Evolutionary conservation across 495 filamentous ascomycete genomes (phyloP).

Genomic region (Lepidopterella palustris): DNA sequence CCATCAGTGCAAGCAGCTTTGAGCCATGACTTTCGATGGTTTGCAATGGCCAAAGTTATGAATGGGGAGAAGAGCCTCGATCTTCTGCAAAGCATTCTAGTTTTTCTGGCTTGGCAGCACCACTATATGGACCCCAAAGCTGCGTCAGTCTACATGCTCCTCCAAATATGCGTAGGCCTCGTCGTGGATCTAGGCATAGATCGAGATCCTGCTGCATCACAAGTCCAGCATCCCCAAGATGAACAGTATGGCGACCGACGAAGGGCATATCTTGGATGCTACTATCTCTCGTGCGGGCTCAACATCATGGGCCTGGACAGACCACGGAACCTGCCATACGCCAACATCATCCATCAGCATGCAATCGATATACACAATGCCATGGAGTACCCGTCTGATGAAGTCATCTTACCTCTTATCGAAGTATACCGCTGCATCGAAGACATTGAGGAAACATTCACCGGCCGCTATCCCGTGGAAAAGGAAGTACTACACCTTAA

Average conservation of each 20-base stretch:
- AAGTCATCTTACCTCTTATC: conserved; percentile 7
- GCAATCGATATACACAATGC: conserved; percentile 9
- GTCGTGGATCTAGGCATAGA: conserved; percentile 18
- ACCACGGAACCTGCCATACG: conserved; percentile 4
- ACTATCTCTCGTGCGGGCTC: conserved; percentile 13
- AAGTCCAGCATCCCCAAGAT: conserved; percentile 4
- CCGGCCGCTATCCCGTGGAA: not conserved
- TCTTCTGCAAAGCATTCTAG: too few species aligned
- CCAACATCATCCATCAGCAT: not conserved
- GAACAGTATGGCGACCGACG: conserved; percentile 11
- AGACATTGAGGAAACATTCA: conserved; percentile 23
- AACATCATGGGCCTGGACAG: conserved; percentile 4
- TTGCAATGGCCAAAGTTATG: too few species aligned
- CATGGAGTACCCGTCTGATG: conserved; percentile 7
- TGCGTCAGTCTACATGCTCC: conserved; percentile 20
- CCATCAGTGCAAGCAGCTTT: too few species aligned
- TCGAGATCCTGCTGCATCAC: not conserved
- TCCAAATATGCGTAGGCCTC: conserved; percentile 21
- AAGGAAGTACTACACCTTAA: conserved; percentile 12
- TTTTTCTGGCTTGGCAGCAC: too few species aligned
- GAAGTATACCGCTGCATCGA: conserved; percentile 17
- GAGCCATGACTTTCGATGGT: too few species aligned
- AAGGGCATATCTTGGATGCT: conserved; percentile 23
- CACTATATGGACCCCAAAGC: conserved; percentile 20
- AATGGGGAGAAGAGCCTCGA: too few species aligned